phyloP scores from a whole-genome alignment of 1,284 basidiomycete species.

The Irpex rosettiformis region DNA sequence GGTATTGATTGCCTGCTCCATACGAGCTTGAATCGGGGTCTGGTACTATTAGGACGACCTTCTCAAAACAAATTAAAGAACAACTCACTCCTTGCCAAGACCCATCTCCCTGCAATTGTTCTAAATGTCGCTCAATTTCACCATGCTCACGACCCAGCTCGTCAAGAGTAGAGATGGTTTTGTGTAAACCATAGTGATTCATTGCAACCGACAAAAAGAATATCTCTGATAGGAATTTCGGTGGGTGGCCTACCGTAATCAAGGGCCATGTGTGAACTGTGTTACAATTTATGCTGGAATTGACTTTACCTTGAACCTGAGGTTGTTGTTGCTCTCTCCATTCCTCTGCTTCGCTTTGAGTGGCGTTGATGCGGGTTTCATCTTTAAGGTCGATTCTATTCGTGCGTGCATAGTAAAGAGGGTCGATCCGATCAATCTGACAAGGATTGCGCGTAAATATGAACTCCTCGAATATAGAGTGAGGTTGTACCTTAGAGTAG shows the following conservation, averaged over 20 bases:
- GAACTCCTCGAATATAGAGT: not conserved
- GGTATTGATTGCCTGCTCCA: slow-evolving; percentile 64
- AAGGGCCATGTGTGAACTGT: not conserved
- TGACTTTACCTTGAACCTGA: slow-evolving; percentile 35
- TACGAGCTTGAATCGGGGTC: slow-evolving; percentile 67
- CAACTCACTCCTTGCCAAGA: slow-evolving; percentile 74
- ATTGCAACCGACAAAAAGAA: slow-evolving; percentile 87
- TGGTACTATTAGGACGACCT: slow-evolving; percentile 24
- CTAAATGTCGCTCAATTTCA: slow-evolving; percentile 77
- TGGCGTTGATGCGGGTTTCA: slow-evolving; percentile 90
- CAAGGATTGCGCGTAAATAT: not conserved
- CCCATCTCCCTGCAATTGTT: slow-evolving; percentile 73
- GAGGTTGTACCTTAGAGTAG: slow-evolving; percentile 72
- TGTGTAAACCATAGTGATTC: slow-evolving; percentile 83
- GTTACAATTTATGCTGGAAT: not conserved
- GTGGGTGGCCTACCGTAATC: slow-evolving; percentile 24
- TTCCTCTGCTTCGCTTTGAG: slow-evolving; percentile 75
- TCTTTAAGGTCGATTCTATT: slow-evolving; percentile 74
- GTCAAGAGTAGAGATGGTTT: slow-evolving; percentile 74
- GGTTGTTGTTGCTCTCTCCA: slow-evolving; percentile 59
- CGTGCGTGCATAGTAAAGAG: slow-evolving; percentile 74
- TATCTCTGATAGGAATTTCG: slow-evolving; percentile 95
- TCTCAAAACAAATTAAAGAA: slow-evolving; percentile 3
- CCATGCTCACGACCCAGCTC: slow-evolving; percentile 71
- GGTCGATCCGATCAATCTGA: slow-evolving; percentile 90